phyloP scores from a whole-genome alignment of 2,329 filamentous ascomycete genomes.

The Atkinsonella hypoxylon region DNA sequence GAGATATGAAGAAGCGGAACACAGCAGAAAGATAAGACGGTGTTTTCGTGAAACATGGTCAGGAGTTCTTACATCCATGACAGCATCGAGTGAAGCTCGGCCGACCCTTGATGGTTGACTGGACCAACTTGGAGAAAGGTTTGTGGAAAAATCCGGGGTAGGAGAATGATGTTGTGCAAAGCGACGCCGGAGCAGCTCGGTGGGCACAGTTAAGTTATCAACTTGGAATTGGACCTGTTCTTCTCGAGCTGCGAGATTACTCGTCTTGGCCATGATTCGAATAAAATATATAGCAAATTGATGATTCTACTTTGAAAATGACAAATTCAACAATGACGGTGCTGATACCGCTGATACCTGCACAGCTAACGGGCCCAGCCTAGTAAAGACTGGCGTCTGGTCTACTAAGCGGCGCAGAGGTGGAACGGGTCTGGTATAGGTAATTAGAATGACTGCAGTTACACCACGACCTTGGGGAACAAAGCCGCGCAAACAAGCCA shows the following conservation, averaged over 20 bases:
- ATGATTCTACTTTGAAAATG: neutral
- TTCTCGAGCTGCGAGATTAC: neutral
- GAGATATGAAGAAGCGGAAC: no score
- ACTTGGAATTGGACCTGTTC: neutral
- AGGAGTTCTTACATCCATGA: conserved; percentile 4
- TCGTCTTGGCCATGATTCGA: neutral
- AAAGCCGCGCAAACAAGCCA: conserved; percentile 1
- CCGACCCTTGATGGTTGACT: neutral
- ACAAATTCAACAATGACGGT: neutral
- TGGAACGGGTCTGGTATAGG: neutral
- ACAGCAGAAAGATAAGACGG: no score
- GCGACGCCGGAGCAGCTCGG: neutral
- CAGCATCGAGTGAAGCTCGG: neutral
- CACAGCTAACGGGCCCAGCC: neutral
- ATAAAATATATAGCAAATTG: neutral
- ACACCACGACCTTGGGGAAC: neutral
- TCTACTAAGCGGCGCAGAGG: neutral
- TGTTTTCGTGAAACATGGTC: no score
- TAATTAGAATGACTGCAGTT: neutral
- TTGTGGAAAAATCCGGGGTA: neutral
- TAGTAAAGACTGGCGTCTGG: no score
- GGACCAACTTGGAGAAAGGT: neutral
- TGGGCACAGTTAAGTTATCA: neutral
- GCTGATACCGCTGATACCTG: neutral
- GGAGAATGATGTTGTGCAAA: neutral